Base-by-base conservation (phyloP, 1,139 yeast genomes). In the Nakaseomyces bracarensis region DNA sequence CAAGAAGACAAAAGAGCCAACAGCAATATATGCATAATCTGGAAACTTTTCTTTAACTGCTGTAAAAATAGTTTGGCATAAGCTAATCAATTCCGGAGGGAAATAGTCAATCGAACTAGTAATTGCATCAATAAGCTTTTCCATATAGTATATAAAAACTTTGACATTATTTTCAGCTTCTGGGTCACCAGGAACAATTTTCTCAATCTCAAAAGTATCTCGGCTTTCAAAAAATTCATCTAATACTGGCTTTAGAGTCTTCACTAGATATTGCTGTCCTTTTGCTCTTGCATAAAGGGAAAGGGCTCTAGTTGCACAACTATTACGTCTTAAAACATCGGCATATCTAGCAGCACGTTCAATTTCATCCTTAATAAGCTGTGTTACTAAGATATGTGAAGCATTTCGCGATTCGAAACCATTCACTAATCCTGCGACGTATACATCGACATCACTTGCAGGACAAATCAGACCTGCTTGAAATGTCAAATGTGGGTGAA, bases 1-100 rank as follows among this genome's bases (percentile, higher is more conserved):
- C 50, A 89, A 69, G 56, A 89, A 89, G 42, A 89, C 69, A 57
- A 85, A 89, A 0, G 95, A 87, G 0, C 96, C 96, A 28, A 87
- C 84, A 0, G 95, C 89, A 21, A 79, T 71, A 39, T 71, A 63
- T 33, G 78, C 65, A 44, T 78, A 41, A 38, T 77, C 82, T 0
- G 87, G 83, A 51, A 83, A 83, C 52, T 77, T 80, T 15, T 68
- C 64, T 38, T 71, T 65, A 1, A 91, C 87, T 16, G 82, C 68
- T n/a, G 68, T 65, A 45, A 79, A 75, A 31, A 91, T 83, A 39
- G 80, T 80, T 41, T 79, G 72, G 55, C 96, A 82, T 30, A 89
- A 77, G 61, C 75, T 73, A 44, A 79, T 74, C 48, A 91, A 74
- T 19, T 91, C 87, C 15, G 68, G 64, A 1, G 97, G 97, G 43